phyloP scores from a whole-genome alignment of 2,329 filamentous ascomycete genomes.

The Paradendryphiella salina region DNA sequence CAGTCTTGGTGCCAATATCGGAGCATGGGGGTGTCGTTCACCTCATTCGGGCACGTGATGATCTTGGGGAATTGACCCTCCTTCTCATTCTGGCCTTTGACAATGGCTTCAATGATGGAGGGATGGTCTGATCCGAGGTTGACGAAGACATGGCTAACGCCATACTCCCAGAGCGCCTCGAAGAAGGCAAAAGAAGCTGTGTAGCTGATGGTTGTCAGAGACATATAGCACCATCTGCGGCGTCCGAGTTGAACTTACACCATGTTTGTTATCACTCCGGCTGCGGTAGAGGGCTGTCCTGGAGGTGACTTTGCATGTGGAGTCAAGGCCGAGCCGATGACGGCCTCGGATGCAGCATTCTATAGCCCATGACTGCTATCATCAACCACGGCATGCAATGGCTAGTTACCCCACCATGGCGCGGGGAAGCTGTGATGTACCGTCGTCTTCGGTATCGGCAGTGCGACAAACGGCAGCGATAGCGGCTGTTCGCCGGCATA shows the following conservation, averaged over 20 bases:
- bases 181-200: constrained; percentile 82
- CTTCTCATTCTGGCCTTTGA: constrained; percentile 71
- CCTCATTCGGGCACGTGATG: constrained; percentile 80
- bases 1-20: constrained; percentile 5
- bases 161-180: constrained; percentile 72
- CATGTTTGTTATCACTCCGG: constrained; percentile 13
- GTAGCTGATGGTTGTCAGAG: constrained; percentile 50
- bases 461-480: neutral
- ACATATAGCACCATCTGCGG: neutral
- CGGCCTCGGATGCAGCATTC: neutral
- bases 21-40: constrained; percentile 38
- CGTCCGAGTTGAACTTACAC: constrained; percentile 19
- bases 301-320: neutral
- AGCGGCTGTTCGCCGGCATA: neutral
- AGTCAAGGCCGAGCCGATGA: neutral
- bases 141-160: constrained; percentile 58
- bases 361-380: constrained; percentile 6
- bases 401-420: constrained; percentile 21
- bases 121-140: constrained; percentile 75
- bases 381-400: neutral
- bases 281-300: neutral
- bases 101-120: constrained; percentile 78
- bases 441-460: constrained; percentile 1
- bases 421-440: constrained; percentile 18
- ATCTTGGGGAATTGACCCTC: constrained; percentile 68